Evolutionary conservation across 1,284 basidiomycete genomes (phyloP), one percentile per base, ranked within the genome.

Genomic region (Irpex sp.): DNA sequence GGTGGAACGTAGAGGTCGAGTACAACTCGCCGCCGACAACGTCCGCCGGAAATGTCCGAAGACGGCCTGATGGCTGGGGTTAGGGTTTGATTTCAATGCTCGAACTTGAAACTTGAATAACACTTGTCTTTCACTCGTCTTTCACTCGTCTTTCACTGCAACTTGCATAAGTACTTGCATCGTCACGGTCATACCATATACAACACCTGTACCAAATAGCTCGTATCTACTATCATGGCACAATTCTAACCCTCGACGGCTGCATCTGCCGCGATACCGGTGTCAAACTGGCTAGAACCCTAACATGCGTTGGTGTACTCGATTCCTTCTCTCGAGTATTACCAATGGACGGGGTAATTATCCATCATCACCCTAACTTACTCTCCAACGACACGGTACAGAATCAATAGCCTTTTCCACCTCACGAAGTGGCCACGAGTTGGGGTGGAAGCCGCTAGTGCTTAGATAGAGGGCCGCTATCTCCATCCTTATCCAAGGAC

Each of bases 21-120:
- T 17, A 17, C 49, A 31, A 58, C 21, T 9, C 59, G 59, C 51
- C 4, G 46, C 11, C 21, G 31, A 57, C 13, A 55, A 53, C 59
- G 31, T 35, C 49, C 31, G 50, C 21, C 59, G 59, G 59, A 36
- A 47, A 54, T 60, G 54, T 55, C 59, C 59, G 59, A 11, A 15
- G 26, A 26, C 26, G 11, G 39, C 8, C 49, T 51, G 49, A 5
- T 17, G 21, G 17, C 21, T 26, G 21, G 21, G 49, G 49, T 51
- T 51, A 51, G 49, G 49, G 49, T 51, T 51, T 15, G 11, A 19
- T 26, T 15, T 17, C 11, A 51, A 9, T 19, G 49, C n/a, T 19
- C 49, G 21, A 19, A 19, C 17, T 19, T 15, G 8, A 15, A 43
- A 9, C 5, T 43, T 43, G 39, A 43, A 15, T 43, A 9, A 43